A percentile compares a stretch with the other conserved stretches of the same genome.
These are phyloP conservation scores for Hypseocharis bilobata DNA, from an alignment of 441 rosid genomes.

Conservation along the genomic window DNA sequence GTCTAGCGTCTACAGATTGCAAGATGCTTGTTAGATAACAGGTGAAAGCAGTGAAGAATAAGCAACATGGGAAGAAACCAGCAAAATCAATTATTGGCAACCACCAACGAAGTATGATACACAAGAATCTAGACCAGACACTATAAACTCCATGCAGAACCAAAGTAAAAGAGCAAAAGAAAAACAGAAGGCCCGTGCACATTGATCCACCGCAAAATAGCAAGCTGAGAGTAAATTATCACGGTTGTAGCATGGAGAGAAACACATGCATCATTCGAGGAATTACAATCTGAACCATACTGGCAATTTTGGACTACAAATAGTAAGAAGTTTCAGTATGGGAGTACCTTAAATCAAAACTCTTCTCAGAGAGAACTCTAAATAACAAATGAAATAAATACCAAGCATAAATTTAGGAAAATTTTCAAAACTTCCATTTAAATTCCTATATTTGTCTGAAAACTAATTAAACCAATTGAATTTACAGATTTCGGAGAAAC, in stretches of 20 bases:
- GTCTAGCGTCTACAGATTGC: not conserved
- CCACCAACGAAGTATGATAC: not conserved
- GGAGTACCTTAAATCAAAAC: too few species aligned
- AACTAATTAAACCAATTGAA: not conserved
- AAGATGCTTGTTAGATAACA: not conserved
- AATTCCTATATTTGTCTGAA: not conserved
- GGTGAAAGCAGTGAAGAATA: not conserved
- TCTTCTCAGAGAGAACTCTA: too few species aligned
- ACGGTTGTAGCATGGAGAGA: not conserved
- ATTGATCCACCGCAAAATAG: not conserved
- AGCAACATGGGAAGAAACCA: not conserved
- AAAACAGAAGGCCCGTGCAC: not conserved
- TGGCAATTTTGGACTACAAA: not conserved
- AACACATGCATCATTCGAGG: not conserved
- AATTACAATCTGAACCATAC: not conserved
- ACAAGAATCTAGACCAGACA: not conserved
- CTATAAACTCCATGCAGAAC: not conserved
- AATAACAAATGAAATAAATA: too few species aligned
- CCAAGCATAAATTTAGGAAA: not conserved
- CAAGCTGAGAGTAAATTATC: not conserved
- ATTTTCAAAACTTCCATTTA: not conserved
- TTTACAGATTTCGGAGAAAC: not conserved
- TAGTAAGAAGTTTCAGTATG: not conserved
- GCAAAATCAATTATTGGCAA: not conserved
- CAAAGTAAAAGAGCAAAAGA: not conserved